A percentile compares a stretch with the other conserved stretches of the same genome.
Conservation (phyloP, 140 eudicot genomes). For the Erigeron philadelphicus region DNA sequence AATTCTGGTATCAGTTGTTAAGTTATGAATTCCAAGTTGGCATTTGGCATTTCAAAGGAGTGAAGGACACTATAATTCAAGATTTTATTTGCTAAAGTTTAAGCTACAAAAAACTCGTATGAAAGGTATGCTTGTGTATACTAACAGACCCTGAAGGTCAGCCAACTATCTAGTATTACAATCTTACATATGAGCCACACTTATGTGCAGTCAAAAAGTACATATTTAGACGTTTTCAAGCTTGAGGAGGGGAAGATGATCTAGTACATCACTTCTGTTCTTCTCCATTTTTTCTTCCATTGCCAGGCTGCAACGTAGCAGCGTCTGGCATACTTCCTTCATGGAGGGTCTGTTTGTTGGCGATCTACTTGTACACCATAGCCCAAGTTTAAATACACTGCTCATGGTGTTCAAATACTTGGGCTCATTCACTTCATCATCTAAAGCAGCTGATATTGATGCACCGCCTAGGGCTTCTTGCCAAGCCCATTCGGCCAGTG, state of each 20-base stretch:
- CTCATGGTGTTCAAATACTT: conserved; percentile 48
- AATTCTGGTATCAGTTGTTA: neutral
- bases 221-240: conserved; percentile 24
- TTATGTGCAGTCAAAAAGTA: conserved; percentile 7
- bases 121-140: neutral
- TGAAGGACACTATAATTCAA: neutral
- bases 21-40: neutral
- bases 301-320: conserved; percentile 36
- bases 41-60: neutral
- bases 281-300: conserved; percentile 4
- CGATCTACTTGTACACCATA: conserved; percentile 55
- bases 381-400: conserved; percentile 58
- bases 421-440: conserved; percentile 40
- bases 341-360: conserved; percentile 69
- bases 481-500: conserved; percentile 76
- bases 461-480: conserved; percentile 36
- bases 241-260: conserved; percentile 56
- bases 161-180: neutral
- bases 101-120: neutral
- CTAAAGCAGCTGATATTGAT: conserved; percentile 47
- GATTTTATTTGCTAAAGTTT: neutral
- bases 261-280: conserved; percentile 30
- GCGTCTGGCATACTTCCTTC: conserved; percentile 57
- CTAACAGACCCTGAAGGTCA: neutral
- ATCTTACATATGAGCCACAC: conserved; percentile 1